Evolutionary conservation across 805 yeast genomes (phyloP), one percentile per base, ranked within the genome.

Genomic region (Wickerhamiella australiensis): DNA sequence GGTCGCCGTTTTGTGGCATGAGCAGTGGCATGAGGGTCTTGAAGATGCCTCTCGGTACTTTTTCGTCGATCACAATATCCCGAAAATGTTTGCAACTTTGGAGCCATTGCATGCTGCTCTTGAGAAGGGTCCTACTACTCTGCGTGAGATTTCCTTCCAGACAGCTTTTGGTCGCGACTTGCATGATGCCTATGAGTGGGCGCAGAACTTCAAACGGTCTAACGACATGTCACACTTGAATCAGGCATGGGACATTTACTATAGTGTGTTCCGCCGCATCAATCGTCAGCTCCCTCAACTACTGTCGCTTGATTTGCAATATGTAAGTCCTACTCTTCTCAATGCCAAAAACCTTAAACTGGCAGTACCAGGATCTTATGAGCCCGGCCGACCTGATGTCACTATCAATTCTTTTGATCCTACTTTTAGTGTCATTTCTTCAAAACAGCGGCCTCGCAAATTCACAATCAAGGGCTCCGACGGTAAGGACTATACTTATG

Each of bases 211-310:
- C 68, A 81, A 85, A 61, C 72, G 86, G 42, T 82, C 94, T 0
- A 84, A 80, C 52, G 97, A 92, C 62, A 77, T 80, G 46, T 80
- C 94, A 21, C 90, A 87, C 57, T 67, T 90, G 65, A 87, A 88
- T 60, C 97, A 92, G 65, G 97, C 97, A 0, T 90, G 98, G 98
- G 97, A 90, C 63, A 81, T 88, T 15, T 90, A 90, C 62, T 88
- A 90, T 65, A 83, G 82, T 56, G 96, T 92, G 2, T 92, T 90
- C 77, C 77, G 95, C 57, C 76, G 94, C 54, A 86, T 92, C 50
- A 80, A 88, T 53, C 76, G 94, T 55, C 95, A 87, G 63, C 66
- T 92, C 35, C 95, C 95, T 1, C 94, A 85, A 61, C 66, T 90
- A 22, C 86, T 83, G 53, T 80, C 85, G 20, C 72, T 90, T 52